Base-by-base conservation (phyloP, 345 rosid species). In the Pistacia vera region DNA sequence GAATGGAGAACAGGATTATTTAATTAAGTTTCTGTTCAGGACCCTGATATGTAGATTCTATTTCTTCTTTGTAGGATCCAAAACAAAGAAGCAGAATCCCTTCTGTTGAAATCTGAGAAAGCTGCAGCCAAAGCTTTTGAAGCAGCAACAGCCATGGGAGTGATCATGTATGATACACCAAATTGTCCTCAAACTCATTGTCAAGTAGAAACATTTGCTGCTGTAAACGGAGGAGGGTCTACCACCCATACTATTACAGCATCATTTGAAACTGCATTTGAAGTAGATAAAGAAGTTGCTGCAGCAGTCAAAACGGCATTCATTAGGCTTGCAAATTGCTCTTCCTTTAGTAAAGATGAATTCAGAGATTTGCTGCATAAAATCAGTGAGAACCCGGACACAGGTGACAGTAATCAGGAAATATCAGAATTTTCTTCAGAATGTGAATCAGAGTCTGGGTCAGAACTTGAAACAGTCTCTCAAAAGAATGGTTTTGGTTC, bases 271-370 rank as follows among this genome's bases (percentile, higher is more conserved):
- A 92, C 95, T 51, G 90, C 95, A 60, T 94, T 94, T 78, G 97
- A 92, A 73, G 97, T 97, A 0, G 97, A 97, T 79, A 94, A 92
- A 84, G 90, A 97, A 86, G 98, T 97, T 41, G 93, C 97, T 67
- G 88, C 93, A 57, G 97, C 95, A 58, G 97, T 94, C 66, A 97
- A 92, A 83, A 76, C 81, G 73, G 99, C 98, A 30, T 91, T 94
- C 68, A 51, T 79, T 73, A 83, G 82, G 85, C 94, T 94, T 80
- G 91, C 89, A 22, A 83, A 71, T 70, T 85, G 85, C 66, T 79
- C 91, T 46, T 79, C 86, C 67, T 86, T 92, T 65, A 78, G 88
- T 76, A 83, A 88, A 81, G 90, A 93, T 63, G 97, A 93, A 85
- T 70, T 92, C 80, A 86, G 78, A 68, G 94, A 90, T 56, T 79